Percentiles rank a stretch among this genome's conserved stretches.
Evolutionary conservation across 495 filamentous ascomycete genomes (phyloP).

Genomic region (Immersiella caudata): DNA sequence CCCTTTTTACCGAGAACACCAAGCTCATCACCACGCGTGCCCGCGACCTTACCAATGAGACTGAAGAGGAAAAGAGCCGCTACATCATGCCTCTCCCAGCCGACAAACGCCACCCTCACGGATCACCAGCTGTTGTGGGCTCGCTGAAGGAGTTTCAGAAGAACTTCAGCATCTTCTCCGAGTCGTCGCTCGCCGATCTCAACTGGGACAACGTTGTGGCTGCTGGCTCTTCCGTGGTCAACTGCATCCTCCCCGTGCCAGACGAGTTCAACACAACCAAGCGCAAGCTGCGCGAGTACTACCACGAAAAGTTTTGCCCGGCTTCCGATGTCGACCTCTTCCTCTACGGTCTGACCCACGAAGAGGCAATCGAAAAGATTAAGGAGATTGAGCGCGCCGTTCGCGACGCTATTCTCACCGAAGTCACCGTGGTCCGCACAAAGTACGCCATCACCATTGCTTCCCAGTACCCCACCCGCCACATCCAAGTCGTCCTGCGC

Average conservation of each 20-base stretch:
- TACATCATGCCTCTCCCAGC: conserved; percentile 71
- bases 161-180: conserved; percentile 80
- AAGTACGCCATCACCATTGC: conserved; percentile 85
- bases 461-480: conserved; percentile 77
- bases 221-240: conserved; percentile 76
- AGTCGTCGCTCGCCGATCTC: conserved; percentile 62
- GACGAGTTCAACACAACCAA: conserved; percentile 64
- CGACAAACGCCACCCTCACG: conserved; percentile 59
- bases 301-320: conserved; percentile 75
- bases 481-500: conserved; percentile 82
- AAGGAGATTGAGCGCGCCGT: conserved; percentile 71
- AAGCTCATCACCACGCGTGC: conserved; percentile 61
- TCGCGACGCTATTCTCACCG: conserved; percentile 70
- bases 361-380: conserved; percentile 78
- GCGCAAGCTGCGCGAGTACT: conserved; percentile 69
- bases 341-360: conserved; percentile 73
- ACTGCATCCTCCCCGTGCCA: conserved; percentile 72
- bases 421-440: conserved; percentile 75
- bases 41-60: conserved; percentile 62
- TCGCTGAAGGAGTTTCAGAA: conserved; percentile 68
- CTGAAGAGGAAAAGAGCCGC: conserved; percentile 59
- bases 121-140: conserved; percentile 65
- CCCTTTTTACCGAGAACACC: conserved; percentile 65
- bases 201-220: conserved; percentile 79
- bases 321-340: conserved; percentile 89